phyloP scores from a whole-genome alignment of 2,329 filamentous ascomycete species.

The Zasmidium angulare region DNA sequence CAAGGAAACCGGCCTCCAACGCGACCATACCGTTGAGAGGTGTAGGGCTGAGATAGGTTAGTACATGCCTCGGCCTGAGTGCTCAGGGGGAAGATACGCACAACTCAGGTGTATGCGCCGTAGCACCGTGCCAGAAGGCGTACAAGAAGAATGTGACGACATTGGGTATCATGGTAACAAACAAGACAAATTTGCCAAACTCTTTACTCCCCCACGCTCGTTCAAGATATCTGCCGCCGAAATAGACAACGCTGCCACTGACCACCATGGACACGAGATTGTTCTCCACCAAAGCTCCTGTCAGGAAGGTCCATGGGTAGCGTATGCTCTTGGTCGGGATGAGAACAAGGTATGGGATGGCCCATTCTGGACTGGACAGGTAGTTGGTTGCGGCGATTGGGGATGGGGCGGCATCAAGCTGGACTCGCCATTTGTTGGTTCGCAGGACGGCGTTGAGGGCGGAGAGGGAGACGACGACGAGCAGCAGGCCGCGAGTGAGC shows the following conservation, averaged over 20 bases:
- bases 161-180: constrained; percentile 79
- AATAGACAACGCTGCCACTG: constrained; percentile 76
- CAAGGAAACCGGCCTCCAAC: constrained; percentile 88
- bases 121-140: constrained; percentile 70
- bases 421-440: constrained; percentile 62
- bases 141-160: constrained; percentile 70
- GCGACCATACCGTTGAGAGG: constrained; percentile 86
- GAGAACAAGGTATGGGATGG: constrained; percentile 77
- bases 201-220: constrained; percentile 91
- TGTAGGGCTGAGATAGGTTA: constrained; percentile 55
- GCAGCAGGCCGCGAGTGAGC: constrained; percentile 78
- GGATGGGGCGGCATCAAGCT: constrained; percentile 28
- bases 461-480: constrained; percentile 72
- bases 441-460: constrained; percentile 78
- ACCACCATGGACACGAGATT: constrained; percentile 85
- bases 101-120: constrained; percentile 65
- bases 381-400: constrained; percentile 34
- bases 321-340: constrained; percentile 79
- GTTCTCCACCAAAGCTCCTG: constrained; percentile 84
- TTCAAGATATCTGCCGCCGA: constrained; percentile 93
- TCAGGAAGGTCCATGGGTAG: constrained; percentile 91
- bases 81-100: constrained; percentile 43
- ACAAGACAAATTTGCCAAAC: constrained; percentile 83
- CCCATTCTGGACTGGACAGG: constrained; percentile 32
- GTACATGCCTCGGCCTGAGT: neutral